These are phyloP conservation scores for Paramecium pentaurelia DNA, from an alignment of 73 alveolate genomes.

Conservation along the genomic window DNA sequence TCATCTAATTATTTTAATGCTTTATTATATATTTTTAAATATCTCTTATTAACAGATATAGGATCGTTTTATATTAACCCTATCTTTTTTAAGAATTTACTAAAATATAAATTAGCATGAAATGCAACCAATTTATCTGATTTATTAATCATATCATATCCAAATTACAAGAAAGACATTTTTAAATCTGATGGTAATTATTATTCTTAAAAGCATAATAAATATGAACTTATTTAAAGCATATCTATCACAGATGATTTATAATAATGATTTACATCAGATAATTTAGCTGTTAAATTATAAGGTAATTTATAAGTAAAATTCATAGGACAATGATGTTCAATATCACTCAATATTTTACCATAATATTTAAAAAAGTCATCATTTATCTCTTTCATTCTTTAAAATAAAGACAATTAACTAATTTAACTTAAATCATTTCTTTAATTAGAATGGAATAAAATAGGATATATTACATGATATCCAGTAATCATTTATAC, in stretches of 20 bases:
- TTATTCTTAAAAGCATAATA: constrained; percentile 2
- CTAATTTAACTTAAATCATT: background rate
- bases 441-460: background rate
- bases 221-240: background rate
- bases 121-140: constrained; percentile 16
- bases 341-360: background rate
- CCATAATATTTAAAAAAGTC: background rate
- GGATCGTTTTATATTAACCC: constrained; percentile 10
- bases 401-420: background rate
- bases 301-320: background rate
- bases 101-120: background rate
- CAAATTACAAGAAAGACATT: background rate
- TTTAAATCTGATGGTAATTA: background rate
- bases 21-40: background rate
- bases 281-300: background rate
- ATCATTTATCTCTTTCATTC: constrained; percentile 8
- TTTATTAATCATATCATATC: constrained; percentile 24
- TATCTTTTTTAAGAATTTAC: background rate
- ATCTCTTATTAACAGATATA: background rate
- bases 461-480: constrained; percentile 13
- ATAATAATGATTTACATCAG: constrained; percentile 26
- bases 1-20: constrained; percentile 36
- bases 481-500: constrained; percentile 6
- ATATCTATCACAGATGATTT: background rate
- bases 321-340: constrained; percentile 3